Conservation (phyloP, 148 eudicot species). For the Vaccinium macrocarpon region DNA sequence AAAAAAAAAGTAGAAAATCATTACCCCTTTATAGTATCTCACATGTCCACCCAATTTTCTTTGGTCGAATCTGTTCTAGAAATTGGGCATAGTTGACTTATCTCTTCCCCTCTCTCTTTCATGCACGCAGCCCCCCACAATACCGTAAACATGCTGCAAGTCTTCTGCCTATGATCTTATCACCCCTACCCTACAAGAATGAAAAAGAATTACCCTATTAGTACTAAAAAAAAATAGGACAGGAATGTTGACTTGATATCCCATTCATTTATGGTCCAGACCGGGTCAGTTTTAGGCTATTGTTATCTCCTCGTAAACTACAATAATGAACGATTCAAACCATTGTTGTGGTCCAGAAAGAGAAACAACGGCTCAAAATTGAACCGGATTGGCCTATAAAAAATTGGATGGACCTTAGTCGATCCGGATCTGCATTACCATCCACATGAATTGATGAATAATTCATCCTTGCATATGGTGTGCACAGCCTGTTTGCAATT, state of each 20-base stretch:
- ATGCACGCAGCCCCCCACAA: neutral
- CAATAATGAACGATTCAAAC: too few species aligned
- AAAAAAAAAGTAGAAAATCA: too few species aligned
- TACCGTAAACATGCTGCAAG: neutral
- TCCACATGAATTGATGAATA: conserved; percentile 24
- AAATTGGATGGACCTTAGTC: too few species aligned
- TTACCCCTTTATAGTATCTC: too few species aligned
- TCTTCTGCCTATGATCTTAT: neutral
- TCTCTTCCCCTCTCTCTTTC: neutral
- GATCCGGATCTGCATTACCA: conserved; percentile 14
- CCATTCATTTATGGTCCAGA: too few species aligned
- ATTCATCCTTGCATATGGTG: conserved; percentile 4
- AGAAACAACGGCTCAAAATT: too few species aligned
- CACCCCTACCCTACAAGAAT: neutral
- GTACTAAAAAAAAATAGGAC: neutral
- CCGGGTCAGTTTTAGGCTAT: too few species aligned
- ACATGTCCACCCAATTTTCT: neutral
- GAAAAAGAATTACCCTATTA: neutral
- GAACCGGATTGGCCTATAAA: too few species aligned
- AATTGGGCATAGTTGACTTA: conserved; percentile 16
- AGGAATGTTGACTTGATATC: neutral
- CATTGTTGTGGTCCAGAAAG: too few species aligned
- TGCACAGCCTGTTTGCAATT: neutral
- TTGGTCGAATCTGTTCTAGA: neutral
- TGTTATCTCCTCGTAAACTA: too few species aligned